Base-by-base conservation (phyloP, 2,329 filamentous ascomycete species). In the Trichoderma breve region DNA sequence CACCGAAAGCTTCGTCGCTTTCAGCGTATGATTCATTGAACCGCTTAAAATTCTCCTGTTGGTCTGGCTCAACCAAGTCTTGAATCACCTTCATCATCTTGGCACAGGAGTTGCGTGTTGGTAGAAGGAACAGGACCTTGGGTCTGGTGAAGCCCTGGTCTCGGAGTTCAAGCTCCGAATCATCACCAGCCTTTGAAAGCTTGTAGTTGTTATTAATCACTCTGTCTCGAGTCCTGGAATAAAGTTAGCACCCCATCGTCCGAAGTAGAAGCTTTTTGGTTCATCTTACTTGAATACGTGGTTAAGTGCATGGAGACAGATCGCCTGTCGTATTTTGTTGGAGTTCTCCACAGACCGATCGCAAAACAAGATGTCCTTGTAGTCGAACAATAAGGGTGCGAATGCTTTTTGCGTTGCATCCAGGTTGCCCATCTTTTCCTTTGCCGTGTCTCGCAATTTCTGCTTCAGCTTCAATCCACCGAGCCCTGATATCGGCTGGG, bases 61-160 rank as follows among this genome's bases (percentile, higher is more conserved):
- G 95, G 71, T 98, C 95, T 0, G 94, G 92, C 73, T 91, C 87
- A 81, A 91, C 93, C 28, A 97, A 82, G 6, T 89, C 86, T 55
- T 91, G 91, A 58, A 99, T 94, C 53, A 88, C 89, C 63, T 97
- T 90, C 47, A 97, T 86, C 76, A 93, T 91, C 64, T 90, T 90
- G 32, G 92, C 92, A 75, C 94, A 97, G 0, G 94, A 91, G 78
- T 98, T 91, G 70, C 95, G 90, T 0, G 96, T 98, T 4, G 96
- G 95, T 0, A 98, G 85, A 21, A 99, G 86, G 80, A 98, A 93
- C 24, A 99, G 87, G 7, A 98, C 91, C 79, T 98, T 98, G 8
- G 96, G 96, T 6, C 96, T 87, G 0, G 95, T 98, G 81, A 98
- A 99, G 0, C 96, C 96, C 82, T 99, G 96, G 76, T 99, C 96